Conservation (phyloP, 805 yeast species). For the Saccharomycopsis synnaedendra region DNA sequence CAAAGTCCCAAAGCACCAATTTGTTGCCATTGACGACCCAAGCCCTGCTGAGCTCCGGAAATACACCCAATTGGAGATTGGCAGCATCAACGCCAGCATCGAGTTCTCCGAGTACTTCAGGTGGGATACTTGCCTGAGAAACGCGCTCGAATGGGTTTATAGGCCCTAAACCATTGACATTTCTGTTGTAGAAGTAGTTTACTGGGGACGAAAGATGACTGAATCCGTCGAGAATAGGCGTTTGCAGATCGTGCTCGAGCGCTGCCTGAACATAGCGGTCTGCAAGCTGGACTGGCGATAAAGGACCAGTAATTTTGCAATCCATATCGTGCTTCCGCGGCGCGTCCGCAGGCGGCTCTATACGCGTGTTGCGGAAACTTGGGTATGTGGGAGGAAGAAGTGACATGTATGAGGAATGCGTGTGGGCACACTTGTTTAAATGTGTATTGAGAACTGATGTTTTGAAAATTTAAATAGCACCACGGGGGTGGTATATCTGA, state of each 20-base stretch:
- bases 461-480: too few species aligned
- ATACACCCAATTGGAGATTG: constrained; percentile 68
- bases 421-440: too few species aligned
- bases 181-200: constrained; percentile 55
- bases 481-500: too few species aligned
- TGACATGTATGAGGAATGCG: too few species aligned
- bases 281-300: constrained; percentile 48
- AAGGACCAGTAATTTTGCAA: constrained; percentile 35
- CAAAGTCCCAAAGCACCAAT: constrained; percentile 74
- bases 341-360: constrained; percentile 8
- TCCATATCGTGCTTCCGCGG: constrained; percentile 19
- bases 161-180: constrained; percentile 31
- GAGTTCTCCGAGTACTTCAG: constrained; percentile 39
- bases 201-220: constrained; percentile 43
- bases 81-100: constrained; percentile 46
- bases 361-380: constrained; percentile 5
- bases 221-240: constrained; percentile 43
- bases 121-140: constrained; percentile 64
- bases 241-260: constrained; percentile 43
- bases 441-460: too few species aligned
- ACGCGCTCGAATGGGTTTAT: constrained; percentile 73
- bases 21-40: constrained; percentile 83
- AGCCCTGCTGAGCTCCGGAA: constrained; percentile 67
- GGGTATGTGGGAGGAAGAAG: not conserved
- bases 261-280: constrained; percentile 50